Evolutionary conservation across 2,329 filamentous ascomycete species (phyloP).

Genomic region (Colletotrichum sidae): DNA sequence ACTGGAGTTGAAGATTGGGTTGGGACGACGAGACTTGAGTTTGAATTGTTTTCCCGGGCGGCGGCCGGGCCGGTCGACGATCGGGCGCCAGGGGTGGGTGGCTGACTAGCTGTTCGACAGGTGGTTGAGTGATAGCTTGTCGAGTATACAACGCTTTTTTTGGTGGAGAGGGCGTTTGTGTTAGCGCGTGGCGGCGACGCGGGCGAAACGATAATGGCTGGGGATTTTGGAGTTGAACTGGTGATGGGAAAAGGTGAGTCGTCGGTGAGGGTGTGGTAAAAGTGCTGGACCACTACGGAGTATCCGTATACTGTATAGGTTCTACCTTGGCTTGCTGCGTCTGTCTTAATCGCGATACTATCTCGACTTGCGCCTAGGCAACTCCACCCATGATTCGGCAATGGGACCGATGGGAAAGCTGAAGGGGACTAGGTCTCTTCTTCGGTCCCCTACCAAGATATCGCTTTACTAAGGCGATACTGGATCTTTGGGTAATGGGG

Average conservation of each 20-base stretch:
- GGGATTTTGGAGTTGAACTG: conserved; percentile 9
- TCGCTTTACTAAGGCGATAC: conserved; percentile 12
- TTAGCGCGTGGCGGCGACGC: not conserved
- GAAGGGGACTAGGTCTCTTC: conserved; percentile 8
- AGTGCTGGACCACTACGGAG: conserved; percentile 11
- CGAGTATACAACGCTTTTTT: not conserved
- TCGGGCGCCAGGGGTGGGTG: conserved; percentile 8
- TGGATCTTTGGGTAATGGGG: conserved; percentile 7
- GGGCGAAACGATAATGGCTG: not conserved
- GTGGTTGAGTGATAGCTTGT: too few relatives aligned
- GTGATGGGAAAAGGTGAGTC: conserved; percentile 21
- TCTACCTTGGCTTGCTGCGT: too few relatives aligned
- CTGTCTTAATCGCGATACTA: conserved; percentile 28
- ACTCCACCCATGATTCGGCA: conserved; percentile 34
- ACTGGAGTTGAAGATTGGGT: not conserved
- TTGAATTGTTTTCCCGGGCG: conserved; percentile 16
- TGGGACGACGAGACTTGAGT: conserved; percentile 5
- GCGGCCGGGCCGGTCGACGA: conserved; percentile 25
- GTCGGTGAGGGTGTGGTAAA: conserved; percentile 20
- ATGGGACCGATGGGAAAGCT: conserved; percentile 18
- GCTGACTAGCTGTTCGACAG: conserved; percentile 12
- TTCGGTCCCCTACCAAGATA: conserved; percentile 2
- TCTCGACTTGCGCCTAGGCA: conserved; percentile 31
- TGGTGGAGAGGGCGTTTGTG: not conserved
- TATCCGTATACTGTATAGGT: too few relatives aligned